Conservation (phyloP, 176 grass and related monocot species). For the Bolboschoenus planiculmis region DNA sequence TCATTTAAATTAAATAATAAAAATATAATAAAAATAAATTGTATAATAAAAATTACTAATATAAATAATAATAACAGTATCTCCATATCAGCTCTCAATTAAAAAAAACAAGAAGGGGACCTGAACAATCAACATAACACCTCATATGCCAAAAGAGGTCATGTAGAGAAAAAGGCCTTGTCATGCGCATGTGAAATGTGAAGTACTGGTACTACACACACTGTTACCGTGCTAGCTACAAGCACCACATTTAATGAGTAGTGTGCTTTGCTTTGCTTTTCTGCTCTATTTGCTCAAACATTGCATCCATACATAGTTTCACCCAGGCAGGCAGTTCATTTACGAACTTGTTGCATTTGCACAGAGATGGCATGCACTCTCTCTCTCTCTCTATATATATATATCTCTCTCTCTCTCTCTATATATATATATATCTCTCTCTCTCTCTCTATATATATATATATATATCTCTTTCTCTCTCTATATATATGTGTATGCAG, state of each 20-base stretch:
- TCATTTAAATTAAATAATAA: too few species aligned
- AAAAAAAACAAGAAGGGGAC: conserved; percentile 9
- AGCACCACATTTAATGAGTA: conserved; percentile 18
- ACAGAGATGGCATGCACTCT: not conserved
- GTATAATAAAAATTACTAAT: too few species aligned
- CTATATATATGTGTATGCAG: not conserved
- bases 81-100: too few species aligned
- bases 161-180: conserved; percentile 1
- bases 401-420: too few species aligned
- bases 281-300: conserved; percentile 27
- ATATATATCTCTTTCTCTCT: too few species aligned
- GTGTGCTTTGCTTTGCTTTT: not conserved
- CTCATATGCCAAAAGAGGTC: conserved; percentile 18
- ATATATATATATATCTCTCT: too few species aligned
- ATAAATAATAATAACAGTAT: too few species aligned
- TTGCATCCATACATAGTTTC: conserved; percentile 10
- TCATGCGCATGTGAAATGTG: conserved; percentile 16
- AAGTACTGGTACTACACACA: not conserved
- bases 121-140: too few species aligned
- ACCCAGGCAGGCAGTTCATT: not conserved
- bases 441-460: too few species aligned
- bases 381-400: too few species aligned
- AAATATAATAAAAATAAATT: too few species aligned
- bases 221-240: conserved; percentile 8
- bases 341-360: conserved; percentile 6